These are phyloP conservation scores for Delonix regia DNA, from an alignment of 306 rosid species.

Conservation along the genomic window DNA sequence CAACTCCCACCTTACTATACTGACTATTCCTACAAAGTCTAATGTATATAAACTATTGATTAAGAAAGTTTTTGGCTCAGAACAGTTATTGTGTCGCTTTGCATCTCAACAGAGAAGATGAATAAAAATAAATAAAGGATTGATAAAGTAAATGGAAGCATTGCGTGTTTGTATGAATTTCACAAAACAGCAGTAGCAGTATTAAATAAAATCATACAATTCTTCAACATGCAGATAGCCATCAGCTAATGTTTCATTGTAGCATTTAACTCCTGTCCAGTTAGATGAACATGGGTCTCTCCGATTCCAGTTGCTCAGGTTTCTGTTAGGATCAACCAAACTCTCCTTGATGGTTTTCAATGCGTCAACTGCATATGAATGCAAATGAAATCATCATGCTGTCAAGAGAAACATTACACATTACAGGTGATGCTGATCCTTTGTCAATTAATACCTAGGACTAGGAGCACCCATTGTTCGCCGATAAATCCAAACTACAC, in stretches of 20 bases:
- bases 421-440: constrained; percentile 6
- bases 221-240: constrained; percentile 61
- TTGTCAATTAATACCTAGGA: not conserved
- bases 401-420: constrained; percentile 3
- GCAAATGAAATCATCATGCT: constrained; percentile 31
- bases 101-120: not conserved
- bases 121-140: constrained; percentile 5
- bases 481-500: not conserved
- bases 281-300: constrained; percentile 81
- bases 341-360: constrained; percentile 54
- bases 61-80: not conserved
- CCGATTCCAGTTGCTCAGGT: constrained; percentile 74
- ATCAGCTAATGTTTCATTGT: constrained; percentile 44
- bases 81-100: not conserved
- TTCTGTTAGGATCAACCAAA: constrained; percentile 68
- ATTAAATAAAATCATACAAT: constrained; percentile 57
- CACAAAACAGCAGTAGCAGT: not conserved
- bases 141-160: constrained; percentile 2
- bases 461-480: not conserved
- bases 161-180: not conserved
- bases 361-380: constrained; percentile 59
- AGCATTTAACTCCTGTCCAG: constrained; percentile 86
- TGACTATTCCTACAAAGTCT: not conserved
- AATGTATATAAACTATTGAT: not conserved
- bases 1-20: not conserved